Base-by-base conservation (phyloP, 1,284 basidiomycete genomes). In the Veloboletus limbatus region DNA sequence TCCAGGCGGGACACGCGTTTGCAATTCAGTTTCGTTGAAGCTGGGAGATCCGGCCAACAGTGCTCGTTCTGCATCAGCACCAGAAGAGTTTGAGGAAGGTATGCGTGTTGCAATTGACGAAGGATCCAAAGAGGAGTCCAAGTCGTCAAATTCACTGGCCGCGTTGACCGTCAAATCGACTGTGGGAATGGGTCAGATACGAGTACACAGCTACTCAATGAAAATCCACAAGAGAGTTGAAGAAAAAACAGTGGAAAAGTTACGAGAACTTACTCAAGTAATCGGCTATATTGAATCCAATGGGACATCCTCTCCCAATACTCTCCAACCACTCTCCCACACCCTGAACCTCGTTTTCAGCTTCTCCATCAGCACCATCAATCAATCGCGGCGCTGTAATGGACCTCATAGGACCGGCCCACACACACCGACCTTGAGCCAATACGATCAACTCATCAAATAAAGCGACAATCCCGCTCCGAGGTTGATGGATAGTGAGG, bases 401-500 rank as follows among this genome's bases (percentile, higher is more conserved):
- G 8, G 60, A 45, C 31, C 36, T 61, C 53, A 66, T 62, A 24
- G 60, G 63, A 36, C 60, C 60, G 8, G 60, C 60, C 60, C 60
- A 62, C 25, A 61, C 60, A 55, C 60, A 65, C 6, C 63, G 55
- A 33, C 95, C 95, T 45, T 81, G 79, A 0, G 90, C 91, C 10
- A 99, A 77, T 4, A 99, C 71, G 3, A 98, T 68, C 24, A 98
- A 75, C 55, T 95, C 88, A 63, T 99, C 96, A 58, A 99, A 97
- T 13, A 99, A 72, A 0, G 92, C 83, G 9, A 98, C 94, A 54
- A 99, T 98, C 69, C 97, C 97, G 65, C 90, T 93, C 47, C 95
- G 85, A n/a, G 96, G 96, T 67, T 98, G 96, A 63, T 99, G 96
- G 51, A 99, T 97, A 0, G 96, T 97, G 70, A 97, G 97, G 53